phyloP scores from a whole-genome alignment of 2,329 filamentous ascomycete species.

The Trichoderma brevicompactum region DNA sequence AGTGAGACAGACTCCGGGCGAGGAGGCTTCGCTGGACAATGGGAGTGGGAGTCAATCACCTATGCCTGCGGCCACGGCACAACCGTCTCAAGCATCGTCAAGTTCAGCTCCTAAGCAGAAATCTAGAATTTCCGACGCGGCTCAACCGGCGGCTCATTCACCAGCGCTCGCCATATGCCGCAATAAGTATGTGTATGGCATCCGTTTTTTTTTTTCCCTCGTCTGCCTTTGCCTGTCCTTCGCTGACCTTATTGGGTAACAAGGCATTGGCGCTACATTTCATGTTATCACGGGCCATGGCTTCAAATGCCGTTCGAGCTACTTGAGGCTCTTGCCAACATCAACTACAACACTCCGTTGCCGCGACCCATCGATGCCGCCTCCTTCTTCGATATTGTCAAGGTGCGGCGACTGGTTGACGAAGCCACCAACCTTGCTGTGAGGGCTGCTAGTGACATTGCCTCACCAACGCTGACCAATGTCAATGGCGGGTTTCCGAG shows the following conservation, averaged over 20 bases:
- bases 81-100: constrained; percentile 5
- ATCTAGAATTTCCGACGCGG: constrained; percentile 27
- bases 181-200: constrained; percentile 63
- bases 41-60: constrained; percentile 5
- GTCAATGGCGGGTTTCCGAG: constrained; percentile 48
- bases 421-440: constrained; percentile 79
- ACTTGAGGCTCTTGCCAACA: constrained; percentile 76
- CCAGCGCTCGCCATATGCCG: constrained; percentile 52
- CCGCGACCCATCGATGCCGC: constrained; percentile 79
- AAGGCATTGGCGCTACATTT: constrained; percentile 86
- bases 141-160: constrained; percentile 24
- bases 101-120: constrained; percentile 13
- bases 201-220: neutral
- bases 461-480: constrained; percentile 66
- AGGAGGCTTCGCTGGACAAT: neutral
- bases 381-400: constrained; percentile 81
- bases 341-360: constrained; percentile 76
- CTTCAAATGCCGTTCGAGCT: constrained; percentile 78
- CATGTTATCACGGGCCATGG: constrained; percentile 83
- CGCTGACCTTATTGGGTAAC: neutral
- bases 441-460: constrained; percentile 74
- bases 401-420: constrained; percentile 79
- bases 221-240: neutral
- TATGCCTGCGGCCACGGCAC: neutral
- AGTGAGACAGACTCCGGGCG: constrained; percentile 47